Base-by-base conservation (phyloP, 345 rosid species). In the Schrenkiella parvula region DNA sequence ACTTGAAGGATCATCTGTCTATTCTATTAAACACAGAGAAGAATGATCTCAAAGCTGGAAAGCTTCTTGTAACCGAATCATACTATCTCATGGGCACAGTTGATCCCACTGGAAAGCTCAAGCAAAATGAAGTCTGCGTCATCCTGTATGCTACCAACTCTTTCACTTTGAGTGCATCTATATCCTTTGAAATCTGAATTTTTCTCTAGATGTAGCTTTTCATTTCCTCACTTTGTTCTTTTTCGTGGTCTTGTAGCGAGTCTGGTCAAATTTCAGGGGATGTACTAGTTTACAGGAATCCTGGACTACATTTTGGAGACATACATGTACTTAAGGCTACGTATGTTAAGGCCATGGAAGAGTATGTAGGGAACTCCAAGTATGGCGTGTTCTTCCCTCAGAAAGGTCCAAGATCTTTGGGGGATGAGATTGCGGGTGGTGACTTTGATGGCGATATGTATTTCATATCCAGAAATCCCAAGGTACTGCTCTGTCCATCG, bases 281-380 rank as follows among this genome's bases (percentile, higher is more conserved):
- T 42, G 95, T 92, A 3, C 35, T 92, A 51, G 98, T 93, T 43
- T 93, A 86, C 59, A 80, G 91, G 11, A 76, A 90, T 71, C 97
- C 97, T 26, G 98, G 98, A 53, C 2, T 85, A 46, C 97, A 93
- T 72, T 83, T 90, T 19, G 96, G 98, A 37, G 98, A 92, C 78
- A 73, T 90, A 65, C 98, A 88, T 70, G 35, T 88, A 0, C 63
- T 88, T 1, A 82, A 72, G 22, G 96, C 96, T 23, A 86, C 41
- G 17, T 87, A 85, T 68, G 83, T 87, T 41, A 38, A 80, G 67
- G 78, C 70, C 12, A 34, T 92, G 44, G 80, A 86, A 39, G 80
- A 80, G 25, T 79, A 35, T 70, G 83, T 82, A 0, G 98, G 98
- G 25, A 83, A 81, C 57, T 82, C 95, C 15, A 90, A 87, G 71